Evolutionary conservation across 192 early-diverging fungal species (phyloP).

Genomic region (Gryganskiella cystojenkinii): DNA sequence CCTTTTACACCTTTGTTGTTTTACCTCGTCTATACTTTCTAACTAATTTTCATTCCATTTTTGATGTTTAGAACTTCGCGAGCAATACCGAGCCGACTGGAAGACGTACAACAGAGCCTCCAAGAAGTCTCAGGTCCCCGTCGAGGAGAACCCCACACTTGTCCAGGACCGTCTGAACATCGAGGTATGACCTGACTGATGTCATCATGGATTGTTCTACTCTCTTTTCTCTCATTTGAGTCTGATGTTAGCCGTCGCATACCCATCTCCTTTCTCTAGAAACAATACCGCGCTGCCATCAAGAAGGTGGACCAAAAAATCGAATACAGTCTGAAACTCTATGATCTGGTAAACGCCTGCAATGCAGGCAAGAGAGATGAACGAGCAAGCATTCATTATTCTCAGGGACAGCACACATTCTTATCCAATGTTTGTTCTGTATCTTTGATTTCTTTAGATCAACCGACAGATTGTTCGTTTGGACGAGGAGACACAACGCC

Average conservation of each 20-base stretch:
- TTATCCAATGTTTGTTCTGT: neutral
- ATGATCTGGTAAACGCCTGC: constrained; percentile 57
- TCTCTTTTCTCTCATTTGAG: neutral
- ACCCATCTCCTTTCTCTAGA: constrained; percentile 29
- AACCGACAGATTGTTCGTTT: constrained; percentile 46
- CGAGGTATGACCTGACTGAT: constrained; percentile 10
- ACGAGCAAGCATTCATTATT: no score
- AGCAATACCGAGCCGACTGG: constrained; percentile 52
- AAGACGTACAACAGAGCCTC: constrained; percentile 55
- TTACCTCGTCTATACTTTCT: neutral
- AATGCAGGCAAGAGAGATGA: no score
- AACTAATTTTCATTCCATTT: neutral
- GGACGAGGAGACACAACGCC: constrained; percentile 44
- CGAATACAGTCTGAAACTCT: constrained; percentile 57
- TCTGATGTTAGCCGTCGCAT: neutral
- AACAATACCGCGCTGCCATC: constrained; percentile 59
- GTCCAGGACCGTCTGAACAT: constrained; percentile 32
- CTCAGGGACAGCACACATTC: no score
- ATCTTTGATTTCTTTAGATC: constrained; percentile 10
- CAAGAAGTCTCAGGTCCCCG: constrained; percentile 37
- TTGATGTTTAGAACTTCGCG: constrained; percentile 38
- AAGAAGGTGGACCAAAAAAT: constrained; percentile 67
- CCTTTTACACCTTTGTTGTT: neutral
- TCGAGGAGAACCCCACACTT: constrained; percentile 22
- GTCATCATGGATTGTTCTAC: neutral